Evolutionary conservation across 1,284 basidiomycete genomes (phyloP), one percentile per base, ranked within the genome.

Genomic region (Sporisorium exsertum): DNA sequence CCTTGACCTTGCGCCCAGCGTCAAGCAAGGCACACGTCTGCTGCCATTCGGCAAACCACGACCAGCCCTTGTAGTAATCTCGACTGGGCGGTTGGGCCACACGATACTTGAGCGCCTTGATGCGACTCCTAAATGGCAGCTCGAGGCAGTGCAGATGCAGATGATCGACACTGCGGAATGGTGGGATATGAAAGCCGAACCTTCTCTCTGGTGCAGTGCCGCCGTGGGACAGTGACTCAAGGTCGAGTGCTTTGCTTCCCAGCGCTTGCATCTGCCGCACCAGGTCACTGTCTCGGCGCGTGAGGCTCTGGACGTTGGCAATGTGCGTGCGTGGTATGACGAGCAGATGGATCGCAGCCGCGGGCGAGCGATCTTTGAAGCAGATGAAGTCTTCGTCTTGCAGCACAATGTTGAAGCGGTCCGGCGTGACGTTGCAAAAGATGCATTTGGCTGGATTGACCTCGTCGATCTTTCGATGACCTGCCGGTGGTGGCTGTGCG

Each of bases 121-220:
- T 71, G 1, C 82, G 55, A 0, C 89, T 88, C 9, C 86, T 88
- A 85, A 92, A 92, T 0, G 92, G 92, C 37, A 93, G 86, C 6
- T 88, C 90, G 49, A 93, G 90, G 22, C 92, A 90, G 84, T 94
- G 93, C 43, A 95, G 85, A 82, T 94, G 93, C 16, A 94, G 87
- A 84, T 94, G 93, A 29, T 90, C 87, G 2, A 94, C 89, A n/a
- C 91, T 92, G 64, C 89, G 91, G 84, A 92, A 92, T 0, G 93
- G 93, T 0, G 93, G 92, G 70, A 94, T 92, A 64, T 77, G 75
- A 55, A 77, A 79, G 40, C 77, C 72, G 82, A 80, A 60, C 15
- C 71, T 66, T 72, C 81, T 35, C 77, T 80, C 68, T 55, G 20
- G 33, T 52, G 35, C 22, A 2, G 46, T n/a, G 2, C n/a, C 12